Evolutionary conservation across 495 filamentous ascomycete genomes (phyloP).

Genomic region (Tuber aestivum): DNA sequence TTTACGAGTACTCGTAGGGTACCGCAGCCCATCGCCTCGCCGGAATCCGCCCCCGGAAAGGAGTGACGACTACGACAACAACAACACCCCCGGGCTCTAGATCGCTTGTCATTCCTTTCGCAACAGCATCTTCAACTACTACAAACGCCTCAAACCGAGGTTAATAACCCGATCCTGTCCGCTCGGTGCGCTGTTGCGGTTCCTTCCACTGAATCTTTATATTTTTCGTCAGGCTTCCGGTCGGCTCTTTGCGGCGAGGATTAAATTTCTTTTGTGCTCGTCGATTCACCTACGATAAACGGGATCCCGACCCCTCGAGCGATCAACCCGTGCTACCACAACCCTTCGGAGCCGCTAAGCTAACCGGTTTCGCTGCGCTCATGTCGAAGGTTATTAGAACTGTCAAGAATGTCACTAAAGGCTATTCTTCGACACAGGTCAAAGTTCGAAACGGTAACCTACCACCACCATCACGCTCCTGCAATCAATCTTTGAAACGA

Average conservation of each 20-base stretch:
- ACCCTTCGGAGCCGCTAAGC: constrained; percentile 37
- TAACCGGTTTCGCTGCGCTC: constrained; percentile 17
- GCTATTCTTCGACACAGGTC: constrained; percentile 93
- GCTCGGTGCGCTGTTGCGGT: not conserved
- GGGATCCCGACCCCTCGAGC: constrained; percentile 4
- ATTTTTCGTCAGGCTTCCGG: not conserved
- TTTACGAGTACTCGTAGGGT: too few relatives aligned
- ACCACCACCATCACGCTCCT: not conserved
- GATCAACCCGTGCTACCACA: not conserved
- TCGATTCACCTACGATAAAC: not conserved
- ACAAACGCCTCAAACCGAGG: not conserved
- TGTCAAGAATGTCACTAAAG: constrained; percentile 99
- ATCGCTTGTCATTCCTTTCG: constrained; percentile 20
- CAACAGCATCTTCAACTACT: not conserved
- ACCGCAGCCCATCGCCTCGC: not conserved
- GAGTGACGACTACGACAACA: constrained; percentile 36
- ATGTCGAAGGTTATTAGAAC: constrained; percentile 98
- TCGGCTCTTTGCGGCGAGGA: not conserved
- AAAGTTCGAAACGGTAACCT: constrained; percentile 97
- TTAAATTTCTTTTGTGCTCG: not conserved
- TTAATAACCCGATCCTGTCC: not conserved
- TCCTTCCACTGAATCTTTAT: not conserved
- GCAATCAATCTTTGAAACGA: not conserved
- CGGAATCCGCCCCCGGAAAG: constrained; percentile 13
- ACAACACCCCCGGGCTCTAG: constrained; percentile 24